Evolutionary conservation across 192 early-diverging fungal species (phyloP).

Genomic region (Neocallimastix lanati): DNA sequence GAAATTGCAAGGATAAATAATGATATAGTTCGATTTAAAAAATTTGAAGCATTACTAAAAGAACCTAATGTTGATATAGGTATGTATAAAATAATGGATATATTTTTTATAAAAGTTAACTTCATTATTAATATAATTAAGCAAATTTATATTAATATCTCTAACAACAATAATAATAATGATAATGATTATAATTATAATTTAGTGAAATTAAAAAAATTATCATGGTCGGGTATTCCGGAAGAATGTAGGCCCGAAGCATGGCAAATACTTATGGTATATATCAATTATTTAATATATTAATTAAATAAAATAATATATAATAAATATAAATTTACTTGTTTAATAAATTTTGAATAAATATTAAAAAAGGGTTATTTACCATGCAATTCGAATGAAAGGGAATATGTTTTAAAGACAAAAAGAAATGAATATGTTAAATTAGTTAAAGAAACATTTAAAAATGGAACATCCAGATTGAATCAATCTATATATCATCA

Average conservation of each 20-base stretch:
- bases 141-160: too few species aligned
- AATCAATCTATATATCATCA: slow-evolving; percentile 85
- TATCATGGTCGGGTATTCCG: slow-evolving; percentile 90
- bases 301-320: too few species aligned
- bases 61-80: slow-evolving; percentile 47
- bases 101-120: too few species aligned
- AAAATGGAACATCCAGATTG: slow-evolving; percentile 23
- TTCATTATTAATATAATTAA: too few species aligned
- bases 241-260: slow-evolving; percentile 61
- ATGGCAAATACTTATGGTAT: slow-evolving; percentile 82
- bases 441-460: background rate
- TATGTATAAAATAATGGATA: slow-evolving; percentile 7
- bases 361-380: slow-evolving; percentile 76
- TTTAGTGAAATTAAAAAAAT: slow-evolving; percentile 42
- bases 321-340: too few species aligned
- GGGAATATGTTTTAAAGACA: slow-evolving; percentile 57
- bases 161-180: too few species aligned
- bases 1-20: slow-evolving; percentile 13
- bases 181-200: too few species aligned
- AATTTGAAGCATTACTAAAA: slow-evolving; percentile 37
- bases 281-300: too few species aligned
- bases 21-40: slow-evolving; percentile 26
- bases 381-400: slow-evolving; percentile 64
- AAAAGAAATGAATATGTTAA: slow-evolving; percentile 91
- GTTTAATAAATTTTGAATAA: too few species aligned